A percentile compares a stretch with the other conserved stretches of the same genome.
Evolutionary conservation across 129 eudicot species (phyloP).

Genomic region (Apium graveolens): DNA sequence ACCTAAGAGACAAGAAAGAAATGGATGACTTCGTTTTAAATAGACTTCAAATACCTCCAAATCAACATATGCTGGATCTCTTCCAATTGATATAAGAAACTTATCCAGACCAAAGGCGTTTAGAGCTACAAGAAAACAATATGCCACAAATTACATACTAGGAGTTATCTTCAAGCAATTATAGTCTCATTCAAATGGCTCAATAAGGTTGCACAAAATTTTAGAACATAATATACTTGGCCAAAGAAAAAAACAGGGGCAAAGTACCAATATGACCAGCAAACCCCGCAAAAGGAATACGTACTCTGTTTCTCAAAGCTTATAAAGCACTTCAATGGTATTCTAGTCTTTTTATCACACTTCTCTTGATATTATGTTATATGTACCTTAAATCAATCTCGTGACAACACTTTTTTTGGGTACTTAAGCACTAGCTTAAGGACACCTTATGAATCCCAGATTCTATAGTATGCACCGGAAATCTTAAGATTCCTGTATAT

Average conservation of each 20-base stretch:
- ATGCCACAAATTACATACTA: conserved; percentile 4
- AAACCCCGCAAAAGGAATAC: background rate
- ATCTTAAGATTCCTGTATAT: background rate
- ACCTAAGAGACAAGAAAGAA: background rate
- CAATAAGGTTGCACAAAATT: background rate
- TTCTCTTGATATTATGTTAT: too few species aligned
- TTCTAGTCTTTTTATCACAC: background rate
- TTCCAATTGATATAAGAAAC: conserved; percentile 74
- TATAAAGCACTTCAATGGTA: background rate
- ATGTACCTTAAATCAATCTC: too few species aligned
- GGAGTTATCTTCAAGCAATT: background rate
- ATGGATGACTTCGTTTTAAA: background rate
- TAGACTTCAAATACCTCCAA: conserved; percentile 53
- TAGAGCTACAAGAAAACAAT: conserved; percentile 45
- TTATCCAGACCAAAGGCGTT: conserved; percentile 48
- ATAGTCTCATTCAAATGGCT: background rate
- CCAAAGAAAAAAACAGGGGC: background rate
- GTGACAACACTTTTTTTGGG: too few species aligned
- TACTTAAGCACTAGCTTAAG: background rate
- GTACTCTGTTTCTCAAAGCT: background rate
- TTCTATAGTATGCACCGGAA: background rate
- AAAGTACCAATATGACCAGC: background rate
- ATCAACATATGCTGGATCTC: conserved; percentile 69
- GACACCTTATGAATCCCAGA: background rate
- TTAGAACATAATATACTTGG: background rate